Percentiles rank a stretch among this genome's conserved stretches.
phyloP scores from a whole-genome alignment of 73 alveolate species.

The Uronychia binucleata region DNA sequence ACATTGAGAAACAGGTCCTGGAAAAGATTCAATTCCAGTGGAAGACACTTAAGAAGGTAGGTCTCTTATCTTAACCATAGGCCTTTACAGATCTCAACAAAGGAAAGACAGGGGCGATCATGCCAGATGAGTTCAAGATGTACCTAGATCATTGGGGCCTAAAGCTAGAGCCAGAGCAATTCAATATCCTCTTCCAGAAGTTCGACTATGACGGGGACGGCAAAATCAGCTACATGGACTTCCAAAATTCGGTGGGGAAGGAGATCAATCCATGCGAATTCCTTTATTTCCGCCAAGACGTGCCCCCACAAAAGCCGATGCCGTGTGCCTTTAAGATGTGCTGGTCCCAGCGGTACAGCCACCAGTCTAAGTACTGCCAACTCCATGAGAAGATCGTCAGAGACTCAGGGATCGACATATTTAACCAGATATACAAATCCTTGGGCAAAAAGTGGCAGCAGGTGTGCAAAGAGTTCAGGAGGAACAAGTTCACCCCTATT shows the following conservation, averaged over 20 bases:
- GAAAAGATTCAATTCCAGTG: slow-evolving; percentile 54
- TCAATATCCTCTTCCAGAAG: slow-evolving; percentile 30
- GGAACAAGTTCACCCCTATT: neutral
- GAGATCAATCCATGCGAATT: slow-evolving; percentile 63
- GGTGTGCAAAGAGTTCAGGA: neutral
- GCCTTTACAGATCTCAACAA: slow-evolving; percentile 53
- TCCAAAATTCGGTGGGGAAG: slow-evolving; percentile 50
- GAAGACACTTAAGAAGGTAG: slow-evolving; percentile 58
- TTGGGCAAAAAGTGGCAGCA: neutral
- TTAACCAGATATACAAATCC: neutral
- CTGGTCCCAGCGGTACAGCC: neutral
- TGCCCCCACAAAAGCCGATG: slow-evolving; percentile 12
- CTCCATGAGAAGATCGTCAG: neutral
- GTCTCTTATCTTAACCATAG: too few species aligned
- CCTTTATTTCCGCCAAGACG: slow-evolving; percentile 58
- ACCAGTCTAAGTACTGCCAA: neutral
- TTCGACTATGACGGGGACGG: slow-evolving; percentile 66
- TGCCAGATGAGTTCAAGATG: slow-evolving; percentile 35
- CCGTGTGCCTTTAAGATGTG: neutral
- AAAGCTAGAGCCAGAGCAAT: slow-evolving; percentile 28
- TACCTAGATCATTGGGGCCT: slow-evolving; percentile 64
- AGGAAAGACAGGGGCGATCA: slow-evolving; percentile 45
- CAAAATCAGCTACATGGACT: slow-evolving; percentile 49
- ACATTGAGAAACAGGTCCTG: slow-evolving; percentile 32
- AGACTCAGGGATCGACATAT: neutral